These are phyloP conservation scores for Colletotrichum eremochloae DNA, from an alignment of 2,329 filamentous ascomycete species.

Conservation along the genomic window DNA sequence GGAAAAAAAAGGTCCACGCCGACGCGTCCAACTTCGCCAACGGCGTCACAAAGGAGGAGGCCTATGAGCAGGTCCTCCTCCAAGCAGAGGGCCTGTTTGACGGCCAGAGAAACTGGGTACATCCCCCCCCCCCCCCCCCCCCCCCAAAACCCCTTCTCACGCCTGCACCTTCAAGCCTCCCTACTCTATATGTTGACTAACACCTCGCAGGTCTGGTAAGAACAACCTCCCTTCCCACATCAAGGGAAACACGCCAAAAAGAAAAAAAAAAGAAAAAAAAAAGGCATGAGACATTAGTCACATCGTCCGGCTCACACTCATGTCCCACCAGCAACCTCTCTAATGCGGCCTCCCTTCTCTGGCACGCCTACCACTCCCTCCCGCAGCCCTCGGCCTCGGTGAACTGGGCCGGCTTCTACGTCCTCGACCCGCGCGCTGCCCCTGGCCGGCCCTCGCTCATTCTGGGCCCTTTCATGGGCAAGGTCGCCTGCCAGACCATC, in stretches of 20 bases:
- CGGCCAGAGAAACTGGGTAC: slow-evolving; percentile 84
- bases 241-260: neutral
- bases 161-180: too few relatives aligned
- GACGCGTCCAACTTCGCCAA: slow-evolving; percentile 80
- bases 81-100: slow-evolving; percentile 78
- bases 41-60: slow-evolving; percentile 77
- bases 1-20: slow-evolving; percentile 73
- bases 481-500: slow-evolving; percentile 85
- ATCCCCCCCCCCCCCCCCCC: slow-evolving; percentile 42
- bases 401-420: slow-evolving; percentile 88
- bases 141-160: neutral
- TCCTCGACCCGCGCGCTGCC: slow-evolving; percentile 65
- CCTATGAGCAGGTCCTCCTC: slow-evolving; percentile 79
- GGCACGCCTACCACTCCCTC: slow-evolving; percentile 83
- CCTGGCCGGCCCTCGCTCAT: slow-evolving; percentile 68
- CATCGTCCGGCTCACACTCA: too few relatives aligned
- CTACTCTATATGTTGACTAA: neutral
- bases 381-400: slow-evolving; percentile 74
- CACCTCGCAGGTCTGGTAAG: slow-evolving; percentile 56
- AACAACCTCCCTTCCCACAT: neutral
- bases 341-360: slow-evolving; percentile 81
- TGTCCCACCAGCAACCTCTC: slow-evolving; percentile 73
- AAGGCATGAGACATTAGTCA: neutral
- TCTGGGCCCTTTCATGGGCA: slow-evolving; percentile 84
- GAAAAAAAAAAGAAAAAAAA: neutral